Evolutionary conservation across 202 grass and related monocot genomes (phyloP).

Genomic region (Hordeum pubiflorum): DNA sequence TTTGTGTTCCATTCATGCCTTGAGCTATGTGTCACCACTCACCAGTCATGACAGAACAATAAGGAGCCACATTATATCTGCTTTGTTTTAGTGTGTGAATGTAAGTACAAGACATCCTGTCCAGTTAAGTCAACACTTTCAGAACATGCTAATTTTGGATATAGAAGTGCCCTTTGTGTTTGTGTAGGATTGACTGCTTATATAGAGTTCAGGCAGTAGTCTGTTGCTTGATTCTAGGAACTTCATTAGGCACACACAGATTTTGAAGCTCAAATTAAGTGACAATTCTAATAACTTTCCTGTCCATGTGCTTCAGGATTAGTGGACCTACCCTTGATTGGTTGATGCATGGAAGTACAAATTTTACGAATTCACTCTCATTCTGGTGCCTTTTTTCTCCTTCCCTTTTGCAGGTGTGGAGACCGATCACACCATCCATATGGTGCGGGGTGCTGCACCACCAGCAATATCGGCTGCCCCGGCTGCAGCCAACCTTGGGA

Average conservation of each 20-base stretch:
- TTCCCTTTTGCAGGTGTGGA: slow-evolving; percentile 46
- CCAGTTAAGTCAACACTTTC: neutral
- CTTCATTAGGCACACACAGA: neutral
- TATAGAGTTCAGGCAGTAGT: neutral
- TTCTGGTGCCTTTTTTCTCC: neutral
- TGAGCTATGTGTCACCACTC: neutral
- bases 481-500: slow-evolving; percentile 22
- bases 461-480: slow-evolving; percentile 28
- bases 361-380: neutral
- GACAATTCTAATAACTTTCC: neutral
- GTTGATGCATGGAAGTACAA: neutral
- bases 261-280: neutral
- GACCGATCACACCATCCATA: slow-evolving; percentile 75
- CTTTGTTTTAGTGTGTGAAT: neutral
- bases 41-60: neutral
- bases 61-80: neutral
- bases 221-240: neutral
- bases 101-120: neutral
- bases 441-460: slow-evolving; percentile 48
- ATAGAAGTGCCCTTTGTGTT: neutral
- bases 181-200: neutral
- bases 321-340: neutral
- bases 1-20: neutral
- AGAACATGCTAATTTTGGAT: neutral
- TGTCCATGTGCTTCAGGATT: neutral